Percentiles rank a stretch among this genome's conserved stretches.
These are phyloP conservation scores for Chenopodium quinoa DNA, from an alignment of 148 eudicot species.

Conservation along the genomic window DNA sequence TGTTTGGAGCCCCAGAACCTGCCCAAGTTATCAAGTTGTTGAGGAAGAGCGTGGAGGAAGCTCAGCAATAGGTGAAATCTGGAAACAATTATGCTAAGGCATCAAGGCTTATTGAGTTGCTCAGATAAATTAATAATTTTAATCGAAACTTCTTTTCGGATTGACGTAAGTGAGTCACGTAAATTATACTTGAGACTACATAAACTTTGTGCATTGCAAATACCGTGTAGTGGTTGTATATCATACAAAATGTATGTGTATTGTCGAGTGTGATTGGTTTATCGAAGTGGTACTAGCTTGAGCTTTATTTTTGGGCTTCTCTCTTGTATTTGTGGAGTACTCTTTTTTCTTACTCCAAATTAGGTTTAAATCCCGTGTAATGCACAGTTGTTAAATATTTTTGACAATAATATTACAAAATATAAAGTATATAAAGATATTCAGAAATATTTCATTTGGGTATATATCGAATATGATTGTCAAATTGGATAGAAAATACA, in stretches of 20 bases:
- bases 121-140: neutral
- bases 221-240: neutral
- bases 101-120: neutral
- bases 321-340: too few relatives aligned
- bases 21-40: conserved; percentile 75
- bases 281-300: too few relatives aligned
- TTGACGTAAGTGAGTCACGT: neutral
- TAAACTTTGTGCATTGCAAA: neutral
- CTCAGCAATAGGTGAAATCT: conserved; percentile 25
- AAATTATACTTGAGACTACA: neutral
- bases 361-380: too few relatives aligned
- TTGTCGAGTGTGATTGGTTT: neutral
- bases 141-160: neutral
- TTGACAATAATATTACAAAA: too few relatives aligned
- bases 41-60: conserved; percentile 62
- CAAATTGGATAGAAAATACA: too few relatives aligned
- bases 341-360: too few relatives aligned
- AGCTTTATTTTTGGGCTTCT: too few relatives aligned
- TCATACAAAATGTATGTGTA: neutral
- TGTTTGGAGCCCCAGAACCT: conserved; percentile 85
- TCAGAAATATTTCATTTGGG: too few relatives aligned
- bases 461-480: too few relatives aligned
- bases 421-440: too few relatives aligned
- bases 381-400: too few relatives aligned
- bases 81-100: neutral